Base-by-base conservation (phyloP, 257 asterid species). In the Craterostigma plantagineum region DNA sequence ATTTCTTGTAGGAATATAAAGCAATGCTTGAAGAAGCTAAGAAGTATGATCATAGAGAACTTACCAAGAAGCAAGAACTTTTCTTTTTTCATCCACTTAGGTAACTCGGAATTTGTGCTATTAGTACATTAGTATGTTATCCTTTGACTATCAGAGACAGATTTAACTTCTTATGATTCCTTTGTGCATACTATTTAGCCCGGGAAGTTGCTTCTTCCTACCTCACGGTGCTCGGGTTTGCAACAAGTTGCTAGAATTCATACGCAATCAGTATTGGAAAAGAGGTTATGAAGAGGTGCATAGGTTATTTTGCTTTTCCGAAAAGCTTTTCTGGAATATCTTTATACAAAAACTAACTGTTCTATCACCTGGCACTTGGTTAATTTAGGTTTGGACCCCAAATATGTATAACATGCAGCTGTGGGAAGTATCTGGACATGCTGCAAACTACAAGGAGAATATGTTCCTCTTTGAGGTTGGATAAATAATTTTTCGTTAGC, bases 341-440 rank as follows among this genome's bases (percentile, higher is more conserved):
- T 23, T 2, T 23, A 2, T 23, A 23, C 30, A 23, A 23, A 36
- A 8, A 12, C 14, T 45, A 13, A 41, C 50, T 43, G 45, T 5
- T 23, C 38, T 30, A 43, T 45, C 17, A 18, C 35, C 16, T 35
- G 9, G 54, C 63, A 18, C 44, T 53, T 75, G 54, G 42, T 54
- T 54, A 59, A 55, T 49, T 18, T 55, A 90, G 99, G 99, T 90
- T 18, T 63, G 79, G 82, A 61, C 75, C 40, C 99, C 99, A 44
- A 90, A 83, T 69, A 77, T 90, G 86, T 90, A 72, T 62, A 80
- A 90, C 53, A 90, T 90, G 99, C 76, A 90, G 60, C 72, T 90
- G 38, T 90, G 99, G 99, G 99, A 90, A 68, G 77, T 91, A 41
- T 90, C 96, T 54, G 99, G 99, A 38, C 99, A 90, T 71, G 99